Base-by-base conservation (phyloP, 768 basidiomycete genomes). In the Podaxis sp. region DNA sequence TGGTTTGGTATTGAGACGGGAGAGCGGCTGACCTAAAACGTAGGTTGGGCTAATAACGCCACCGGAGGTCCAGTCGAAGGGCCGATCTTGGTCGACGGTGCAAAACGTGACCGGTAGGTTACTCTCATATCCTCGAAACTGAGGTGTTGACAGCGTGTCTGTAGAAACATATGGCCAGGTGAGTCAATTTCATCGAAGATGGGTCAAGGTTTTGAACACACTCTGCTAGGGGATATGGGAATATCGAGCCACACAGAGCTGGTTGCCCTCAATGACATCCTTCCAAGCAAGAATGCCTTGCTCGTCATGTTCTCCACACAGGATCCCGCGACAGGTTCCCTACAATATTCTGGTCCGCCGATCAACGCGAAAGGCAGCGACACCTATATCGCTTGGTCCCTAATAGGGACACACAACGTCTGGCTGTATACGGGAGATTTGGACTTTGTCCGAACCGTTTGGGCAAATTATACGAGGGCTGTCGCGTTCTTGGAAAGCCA, bases 11-110 rank as follows among this genome's bases (percentile, higher is more conserved):
- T 30, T 30, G 2, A 9, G 22, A 15, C 36, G 15, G 28, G 22
- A 17, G 6, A 0, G 15, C 26, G 3, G 5, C 26, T 36, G 49
- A 62, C 36, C 1, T 3, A 30, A 7, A 1, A 7, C 52, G 24
- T 54, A 77, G 82, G 80, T 17, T 84, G 82, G 82, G 71, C 72
- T 24, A 82, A 83, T 65, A 78, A 81, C 57, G 82, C 81, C 15
- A 77, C 78, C 22, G 74, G 81, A 33, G 82, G 82, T 6, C 76
- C 80, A 13, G 74, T 77, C 0, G 79, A 76, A 6, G 82, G 82
- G 0, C 80, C 82, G n/a, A 82, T 83, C 48, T 74, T 84, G 39
- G 81, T 83, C 5, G 83, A 84, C 63, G 83, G 83, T 3, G 82
- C 83, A 1, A 83, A 84, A 65, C 76, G 83, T 44, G 83, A 83